Evolutionary conservation across 2,329 filamentous ascomycete species (phyloP), one percentile per base, ranked within the genome.

Genomic region (Xylariaceae sp.): DNA sequence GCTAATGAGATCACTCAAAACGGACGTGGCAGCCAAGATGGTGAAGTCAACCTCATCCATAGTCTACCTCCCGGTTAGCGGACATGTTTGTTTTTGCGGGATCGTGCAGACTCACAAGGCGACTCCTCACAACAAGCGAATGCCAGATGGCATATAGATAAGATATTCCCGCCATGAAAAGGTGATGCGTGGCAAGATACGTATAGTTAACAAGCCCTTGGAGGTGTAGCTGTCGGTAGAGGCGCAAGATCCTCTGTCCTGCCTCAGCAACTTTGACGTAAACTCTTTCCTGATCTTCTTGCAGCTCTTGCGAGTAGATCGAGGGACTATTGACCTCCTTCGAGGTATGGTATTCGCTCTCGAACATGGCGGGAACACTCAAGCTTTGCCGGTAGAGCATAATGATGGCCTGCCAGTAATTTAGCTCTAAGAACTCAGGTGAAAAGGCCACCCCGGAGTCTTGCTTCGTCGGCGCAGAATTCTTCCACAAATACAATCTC

Each of bases 21-120:
- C 91, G 1, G 92, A 96, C 47, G 90, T 96, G 27, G 91, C 92
- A 6, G 91, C 90, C 47, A 96, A 78, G 6, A 97, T 89, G 0
- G 92, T 97, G 65, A 96, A 96, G 69, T 97, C 92, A n/a, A 97
- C 91, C 69, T 97, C 92, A 66, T 97, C 91, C 74, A 96, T 87
- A 6, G 87, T 89, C 82, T 85, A 53, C 27, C 34, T 37, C 46
- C n/a, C 44, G 31, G 54, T 74, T 63, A 74, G 67, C 32, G 42
- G 8, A 30, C 4, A 6, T 44, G 32, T 26, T 47, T 51, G 44
- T 30, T 59, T 30, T 59, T 58, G 60, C 56, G 44, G 34, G 43
- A n/a, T 31, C 29, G 34, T 37, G 32, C 26, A 30, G n/a, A 76
- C 87, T 74, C 81, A 92, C 89, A 71, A 97, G 75, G 54, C 89